phyloP scores from a whole-genome alignment of 129 eudicot genomes.

The Centella asiatica region DNA sequence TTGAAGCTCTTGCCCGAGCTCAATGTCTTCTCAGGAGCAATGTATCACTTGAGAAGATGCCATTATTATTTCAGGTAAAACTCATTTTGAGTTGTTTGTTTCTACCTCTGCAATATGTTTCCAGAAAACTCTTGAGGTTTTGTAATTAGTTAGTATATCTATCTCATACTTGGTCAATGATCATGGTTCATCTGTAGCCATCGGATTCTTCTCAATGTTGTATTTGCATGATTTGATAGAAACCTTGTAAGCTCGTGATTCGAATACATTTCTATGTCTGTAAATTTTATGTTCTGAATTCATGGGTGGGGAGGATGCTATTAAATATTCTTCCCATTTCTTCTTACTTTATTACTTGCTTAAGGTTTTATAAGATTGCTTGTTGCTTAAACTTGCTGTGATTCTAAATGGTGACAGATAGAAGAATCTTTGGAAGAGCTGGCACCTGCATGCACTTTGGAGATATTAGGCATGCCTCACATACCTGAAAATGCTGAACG shows the following conservation, averaged over 20 bases:
- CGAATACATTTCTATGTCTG: no score
- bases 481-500: constrained; percentile 80
- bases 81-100: constrained; percentile 11
- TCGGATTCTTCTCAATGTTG: not conserved
- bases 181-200: not conserved
- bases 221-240: not conserved
- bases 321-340: no score
- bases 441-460: constrained; percentile 95
- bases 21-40: constrained; percentile 78
- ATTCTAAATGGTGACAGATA: constrained; percentile 39
- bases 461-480: constrained; percentile 74
- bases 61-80: constrained; percentile 63
- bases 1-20: constrained; percentile 99
- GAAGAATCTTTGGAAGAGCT: constrained; percentile 95
- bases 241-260: no score
- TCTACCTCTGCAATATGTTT: not conserved
- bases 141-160: not conserved
- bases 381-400: constrained; percentile 1
- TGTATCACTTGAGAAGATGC: constrained; percentile 70
- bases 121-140: not conserved
- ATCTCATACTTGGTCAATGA: no score
- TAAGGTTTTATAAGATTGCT: not conserved
- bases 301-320: no score
- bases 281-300: no score
- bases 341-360: no score